Percentiles rank a stretch among this genome's conserved stretches.
Conservation (phyloP, 345 rosid species). For the Acer campestre region DNA sequence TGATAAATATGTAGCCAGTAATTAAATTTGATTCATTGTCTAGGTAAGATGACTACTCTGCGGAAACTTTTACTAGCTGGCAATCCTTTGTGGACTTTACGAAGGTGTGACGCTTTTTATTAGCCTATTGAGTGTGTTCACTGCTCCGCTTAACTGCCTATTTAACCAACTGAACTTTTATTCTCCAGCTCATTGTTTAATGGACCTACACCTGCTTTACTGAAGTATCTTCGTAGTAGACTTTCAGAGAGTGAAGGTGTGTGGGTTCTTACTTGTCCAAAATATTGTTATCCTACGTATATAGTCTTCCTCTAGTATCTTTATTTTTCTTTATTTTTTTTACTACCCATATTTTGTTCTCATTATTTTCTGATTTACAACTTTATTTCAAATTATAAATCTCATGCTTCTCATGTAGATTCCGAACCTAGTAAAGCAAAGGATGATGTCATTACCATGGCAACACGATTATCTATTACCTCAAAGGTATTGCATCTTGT, state of each 20-base stretch:
- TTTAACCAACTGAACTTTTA: slow-evolving; percentile 18
- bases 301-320: slow-evolving; percentile 15
- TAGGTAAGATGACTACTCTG: slow-evolving; percentile 85
- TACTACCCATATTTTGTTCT: neutral
- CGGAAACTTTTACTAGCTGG: slow-evolving; percentile 79
- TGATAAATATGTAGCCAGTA: neutral
- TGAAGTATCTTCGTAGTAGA: slow-evolving; percentile 84
- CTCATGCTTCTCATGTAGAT: slow-evolving; percentile 41
- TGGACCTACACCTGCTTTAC: slow-evolving; percentile 84
- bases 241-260: slow-evolving; percentile 76
- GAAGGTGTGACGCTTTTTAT: slow-evolving; percentile 56
- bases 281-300: neutral
- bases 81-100: slow-evolving; percentile 82
- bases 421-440: slow-evolving; percentile 57
- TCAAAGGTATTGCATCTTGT: slow-evolving; percentile 61
- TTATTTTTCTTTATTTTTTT: neutral
- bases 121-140: slow-evolving; percentile 16
- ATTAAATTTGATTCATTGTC: slow-evolving; percentile 2
- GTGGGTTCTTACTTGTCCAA: slow-evolving; percentile 11
- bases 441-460: slow-evolving; percentile 68
- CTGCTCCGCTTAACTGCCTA: slow-evolving; percentile 19
- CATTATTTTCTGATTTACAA: slow-evolving; percentile 3
- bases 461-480: slow-evolving; percentile 75
- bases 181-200: slow-evolving; percentile 74
- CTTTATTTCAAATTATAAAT: slow-evolving; percentile 8